Conservation (phyloP, 2,329 filamentous ascomycete genomes). For the Cladophialophora bantiana region DNA sequence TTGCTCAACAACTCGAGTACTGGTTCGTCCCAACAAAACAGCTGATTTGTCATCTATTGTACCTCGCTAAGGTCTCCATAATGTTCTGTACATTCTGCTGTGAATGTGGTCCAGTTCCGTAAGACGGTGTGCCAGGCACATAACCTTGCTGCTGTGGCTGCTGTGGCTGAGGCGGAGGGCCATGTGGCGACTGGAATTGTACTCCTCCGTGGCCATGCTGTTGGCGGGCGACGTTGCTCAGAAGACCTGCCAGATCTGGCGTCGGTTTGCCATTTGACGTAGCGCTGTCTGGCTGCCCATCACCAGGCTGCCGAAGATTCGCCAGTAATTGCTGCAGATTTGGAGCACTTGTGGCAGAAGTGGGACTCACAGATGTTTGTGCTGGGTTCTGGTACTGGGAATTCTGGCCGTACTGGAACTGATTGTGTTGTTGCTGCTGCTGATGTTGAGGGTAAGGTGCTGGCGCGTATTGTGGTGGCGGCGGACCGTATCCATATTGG, state of each 20-base stretch:
- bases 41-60: conserved; percentile 49
- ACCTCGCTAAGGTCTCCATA: conserved; percentile 56
- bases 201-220: conserved; percentile 34
- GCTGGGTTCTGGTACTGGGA: conserved; percentile 27
- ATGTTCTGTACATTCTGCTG: conserved; percentile 56
- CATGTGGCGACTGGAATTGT: conserved; percentile 16
- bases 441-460: conserved; percentile 21
- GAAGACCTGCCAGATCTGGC: conserved; percentile 50
- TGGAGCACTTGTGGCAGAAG: conserved; percentile 25
- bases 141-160: conserved; percentile 35
- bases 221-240: conserved; percentile 50
- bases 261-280: conserved; percentile 46
- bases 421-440: conserved; percentile 20
- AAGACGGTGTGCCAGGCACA: conserved; percentile 27
- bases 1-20: background rate
- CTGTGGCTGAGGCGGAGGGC: conserved; percentile 26
- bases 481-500: conserved; percentile 36
- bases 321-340: conserved; percentile 41
- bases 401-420: conserved; percentile 33
- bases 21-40: background rate
- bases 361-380: conserved; percentile 29
- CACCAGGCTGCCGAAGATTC: conserved; percentile 39
- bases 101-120: conserved; percentile 42
- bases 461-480: conserved; percentile 39
- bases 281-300: conserved; percentile 39